Evolutionary conservation across 2,329 filamentous ascomycete species (phyloP).

Genomic region (Ascocoryne sarcoides): DNA sequence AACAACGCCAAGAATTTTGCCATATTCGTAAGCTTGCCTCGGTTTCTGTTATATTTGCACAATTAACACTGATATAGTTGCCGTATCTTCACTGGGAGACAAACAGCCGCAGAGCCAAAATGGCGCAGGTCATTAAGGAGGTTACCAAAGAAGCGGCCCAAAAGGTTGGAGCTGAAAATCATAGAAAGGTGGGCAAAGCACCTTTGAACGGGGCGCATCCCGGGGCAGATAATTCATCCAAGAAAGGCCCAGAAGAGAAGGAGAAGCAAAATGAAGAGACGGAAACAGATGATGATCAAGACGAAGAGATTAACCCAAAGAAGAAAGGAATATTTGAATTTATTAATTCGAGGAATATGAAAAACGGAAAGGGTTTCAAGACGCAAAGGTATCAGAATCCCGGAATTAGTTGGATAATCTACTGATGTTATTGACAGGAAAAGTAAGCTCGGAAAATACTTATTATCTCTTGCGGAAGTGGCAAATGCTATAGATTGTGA

Average conservation of each 20-base stretch:
- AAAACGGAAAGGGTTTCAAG: not conserved
- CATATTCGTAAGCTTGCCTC: constrained; percentile 14
- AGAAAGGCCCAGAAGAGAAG: not conserved
- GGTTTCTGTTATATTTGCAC: not conserved
- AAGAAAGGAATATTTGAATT: constrained; percentile 3
- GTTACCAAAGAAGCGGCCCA: constrained; percentile 2
- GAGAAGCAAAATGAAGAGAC: constrained; percentile 2
- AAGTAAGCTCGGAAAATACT: constrained; percentile 11
- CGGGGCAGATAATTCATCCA: too few species aligned
- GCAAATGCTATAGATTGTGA: constrained; percentile 19
- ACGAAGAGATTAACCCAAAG: constrained; percentile 1
- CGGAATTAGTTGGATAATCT: not conserved
- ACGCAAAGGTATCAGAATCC: constrained; percentile 1
- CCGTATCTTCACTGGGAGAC: constrained; percentile 27
- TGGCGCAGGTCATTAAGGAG: constrained; percentile 14
- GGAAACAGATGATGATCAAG: constrained; percentile 2
- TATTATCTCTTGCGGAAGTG: constrained; percentile 13
- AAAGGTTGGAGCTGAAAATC: not conserved
- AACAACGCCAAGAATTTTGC: constrained; percentile 9
- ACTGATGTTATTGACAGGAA: constrained; percentile 2
- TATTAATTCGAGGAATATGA: constrained; percentile 2
- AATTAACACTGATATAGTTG: constrained; percentile 9
- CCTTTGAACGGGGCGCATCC: too few species aligned
- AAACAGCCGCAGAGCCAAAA: constrained; percentile 9
- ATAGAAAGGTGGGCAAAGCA: not conserved